Conservation (phyloP, 2,329 filamentous ascomycete species). For the Diaporthe vaccinii region DNA sequence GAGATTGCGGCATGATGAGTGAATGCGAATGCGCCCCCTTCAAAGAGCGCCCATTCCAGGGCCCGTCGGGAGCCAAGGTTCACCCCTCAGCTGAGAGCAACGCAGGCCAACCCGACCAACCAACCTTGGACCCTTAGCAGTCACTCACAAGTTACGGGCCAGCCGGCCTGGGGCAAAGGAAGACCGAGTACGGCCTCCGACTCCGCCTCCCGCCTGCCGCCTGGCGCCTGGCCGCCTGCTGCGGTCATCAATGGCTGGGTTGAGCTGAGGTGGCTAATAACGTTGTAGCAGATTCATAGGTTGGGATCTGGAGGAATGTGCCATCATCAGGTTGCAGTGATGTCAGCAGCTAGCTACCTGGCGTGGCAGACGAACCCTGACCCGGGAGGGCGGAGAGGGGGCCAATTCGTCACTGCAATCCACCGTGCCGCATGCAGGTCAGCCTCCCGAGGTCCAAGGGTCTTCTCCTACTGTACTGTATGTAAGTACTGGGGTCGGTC, state of each 20-base stretch:
- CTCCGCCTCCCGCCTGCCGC: background rate
- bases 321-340: background rate
- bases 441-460: conserved; percentile 9
- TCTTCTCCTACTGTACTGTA: too few species aligned
- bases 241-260: conserved; percentile 22
- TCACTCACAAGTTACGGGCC: background rate
- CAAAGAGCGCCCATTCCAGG: conserved; percentile 24
- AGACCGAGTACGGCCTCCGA: background rate
- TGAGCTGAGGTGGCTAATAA: background rate
- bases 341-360: background rate
- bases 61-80: conserved; percentile 16
- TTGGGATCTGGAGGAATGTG: conserved; percentile 2
- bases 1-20: conserved; percentile 29
- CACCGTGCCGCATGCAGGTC: conserved; percentile 9
- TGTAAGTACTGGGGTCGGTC: background rate
- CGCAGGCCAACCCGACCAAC: background rate
- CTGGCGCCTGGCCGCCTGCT: background rate
- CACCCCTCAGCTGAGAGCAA: background rate
- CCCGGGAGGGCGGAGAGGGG: conserved; percentile 6
- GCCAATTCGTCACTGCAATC: conserved; percentile 26
- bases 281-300: background rate
- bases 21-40: conserved; percentile 26
- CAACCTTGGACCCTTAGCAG: background rate
- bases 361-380: background rate
- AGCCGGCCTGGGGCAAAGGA: background rate